Conservation (phyloP, 768 basidiomycete species). For the Exidia glandulosa region DNA sequence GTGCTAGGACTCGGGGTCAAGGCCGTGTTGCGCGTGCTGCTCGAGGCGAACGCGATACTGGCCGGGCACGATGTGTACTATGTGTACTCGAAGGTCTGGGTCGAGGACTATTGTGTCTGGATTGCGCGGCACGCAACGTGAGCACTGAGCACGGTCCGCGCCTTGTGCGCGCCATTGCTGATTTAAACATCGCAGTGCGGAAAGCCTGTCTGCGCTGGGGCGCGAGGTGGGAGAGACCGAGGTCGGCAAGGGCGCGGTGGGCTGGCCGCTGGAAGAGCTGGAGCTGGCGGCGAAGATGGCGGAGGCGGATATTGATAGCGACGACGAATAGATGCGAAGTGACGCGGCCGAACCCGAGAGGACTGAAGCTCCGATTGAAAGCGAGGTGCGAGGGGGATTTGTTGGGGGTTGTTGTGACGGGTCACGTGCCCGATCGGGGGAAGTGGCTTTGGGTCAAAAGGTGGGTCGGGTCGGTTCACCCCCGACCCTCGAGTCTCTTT, state of each 20-base stretch:
- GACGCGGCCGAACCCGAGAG: neutral
- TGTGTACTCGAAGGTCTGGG: constrained; percentile 79
- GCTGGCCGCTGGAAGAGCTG: constrained; percentile 60
- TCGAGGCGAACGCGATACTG: constrained; percentile 62
- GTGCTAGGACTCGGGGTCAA: constrained; percentile 53
- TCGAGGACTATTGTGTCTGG: constrained; percentile 82
- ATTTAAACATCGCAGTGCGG: constrained; percentile 37
- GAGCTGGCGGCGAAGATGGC: constrained; percentile 42
- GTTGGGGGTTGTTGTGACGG: neutral
- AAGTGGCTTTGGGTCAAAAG: neutral
- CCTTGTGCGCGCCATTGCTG: neutral
- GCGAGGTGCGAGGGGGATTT: neutral
- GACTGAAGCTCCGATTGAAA: neutral
- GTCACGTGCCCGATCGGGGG: neutral
- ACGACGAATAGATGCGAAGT: constrained; percentile 38
- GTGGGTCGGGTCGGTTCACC: too few species aligned
- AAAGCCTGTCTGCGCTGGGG: constrained; percentile 36
- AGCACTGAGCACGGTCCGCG: neutral
- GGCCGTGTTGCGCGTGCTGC: constrained; percentile 48
- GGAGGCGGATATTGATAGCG: constrained; percentile 48
- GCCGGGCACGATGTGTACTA: constrained; percentile 82
- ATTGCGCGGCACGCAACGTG: constrained; percentile 58
- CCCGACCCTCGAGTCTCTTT: neutral
- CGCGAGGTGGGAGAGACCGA: constrained; percentile 25
- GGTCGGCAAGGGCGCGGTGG: constrained; percentile 45